Base-by-base conservation (phyloP, 352 stramenopile species). In the Globisporangium viniferum region DNA sequence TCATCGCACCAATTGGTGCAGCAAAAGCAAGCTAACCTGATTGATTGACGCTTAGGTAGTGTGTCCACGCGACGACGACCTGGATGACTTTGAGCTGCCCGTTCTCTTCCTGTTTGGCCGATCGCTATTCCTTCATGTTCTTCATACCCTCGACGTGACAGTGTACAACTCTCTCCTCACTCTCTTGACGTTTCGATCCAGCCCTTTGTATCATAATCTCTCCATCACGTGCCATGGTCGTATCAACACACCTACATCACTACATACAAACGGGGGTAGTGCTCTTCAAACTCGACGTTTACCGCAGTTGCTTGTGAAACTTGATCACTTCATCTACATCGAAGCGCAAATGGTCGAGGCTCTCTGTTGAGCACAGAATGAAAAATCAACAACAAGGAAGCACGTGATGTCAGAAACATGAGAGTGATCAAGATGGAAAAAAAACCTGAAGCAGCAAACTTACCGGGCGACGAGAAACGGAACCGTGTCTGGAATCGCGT, bases 401-500 rank as follows among this genome's bases (percentile, higher is more conserved):
- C 41, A 35, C 39, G 36, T 41, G 24, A 55, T 59, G 66, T 66
- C 59, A 71, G 66, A 63, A 71, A 62, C 59, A 59, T 12, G 33
- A 36, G 55, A 48, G 9, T 39, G 10, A 12, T 6, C 24, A 67
- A n/a, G 29, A 46, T 33, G 31, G 22, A 8, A 12, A 39, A 33
- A n/a, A 29, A 49, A 44, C 2, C 31, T 33, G 5, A 33, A 33
- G 31, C 31, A 29, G 44, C 60, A 44, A 8, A 79, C 84, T 64
- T 70, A 93, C 88, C 88, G 54, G 86, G 88, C 33, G 83, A 74
- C n/a, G 73, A 77, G 68, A 84, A 88, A 62, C 88, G 88, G 71
- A 92, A 93, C 48, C 88, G 88, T 24, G 86, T 95, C 74, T 93
- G 86, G 78, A 93, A 95, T n/a, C 90, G 79, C 56, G 88, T 95